phyloP scores from a whole-genome alignment of 441 rosid genomes.

The Melastoma candidum region DNA sequence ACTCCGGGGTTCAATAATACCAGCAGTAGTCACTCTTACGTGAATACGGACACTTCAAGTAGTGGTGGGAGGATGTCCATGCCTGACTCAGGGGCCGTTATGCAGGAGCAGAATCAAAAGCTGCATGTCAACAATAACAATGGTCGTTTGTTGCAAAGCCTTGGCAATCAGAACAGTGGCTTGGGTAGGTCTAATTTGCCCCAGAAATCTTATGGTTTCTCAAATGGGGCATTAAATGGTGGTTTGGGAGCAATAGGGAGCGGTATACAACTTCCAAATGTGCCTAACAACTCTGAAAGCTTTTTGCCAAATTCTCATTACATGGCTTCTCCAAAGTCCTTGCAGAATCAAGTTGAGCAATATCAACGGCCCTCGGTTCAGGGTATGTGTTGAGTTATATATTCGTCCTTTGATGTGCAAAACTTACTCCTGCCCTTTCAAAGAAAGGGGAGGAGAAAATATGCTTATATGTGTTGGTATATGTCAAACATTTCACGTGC shows the following conservation, averaged over 20 bases:
- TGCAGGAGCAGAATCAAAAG: slow-evolving; percentile 69
- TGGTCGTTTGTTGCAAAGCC: slow-evolving; percentile 51
- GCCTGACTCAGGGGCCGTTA: slow-evolving; percentile 51
- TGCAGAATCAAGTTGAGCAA: slow-evolving; percentile 63
- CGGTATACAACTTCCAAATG: slow-evolving; percentile 50
- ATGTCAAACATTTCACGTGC: too few species aligned
- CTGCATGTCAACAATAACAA: slow-evolving; percentile 67
- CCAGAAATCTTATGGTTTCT: slow-evolving; percentile 64
- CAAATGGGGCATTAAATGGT: slow-evolving; percentile 61
- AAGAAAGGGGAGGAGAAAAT: too few species aligned
- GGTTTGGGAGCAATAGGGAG: slow-evolving; percentile 64
- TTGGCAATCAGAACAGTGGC: slow-evolving; percentile 80
- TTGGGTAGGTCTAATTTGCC: slow-evolving; percentile 75
- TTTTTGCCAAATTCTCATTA: slow-evolving; percentile 34
- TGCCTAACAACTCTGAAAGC: slow-evolving; percentile 50
- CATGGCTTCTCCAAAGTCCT: slow-evolving; percentile 54
- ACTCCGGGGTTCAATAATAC: slow-evolving; percentile 76
- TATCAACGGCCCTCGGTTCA: slow-evolving; percentile 58
- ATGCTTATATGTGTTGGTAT: too few species aligned
- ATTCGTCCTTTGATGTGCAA: slow-evolving; percentile 6
- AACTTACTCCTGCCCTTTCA: neutral
- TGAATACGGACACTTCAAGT: slow-evolving; percentile 59
- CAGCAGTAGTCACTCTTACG: slow-evolving; percentile 40
- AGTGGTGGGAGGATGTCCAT: slow-evolving; percentile 59
- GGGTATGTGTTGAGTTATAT: slow-evolving; percentile 29